A percentile compares a stretch with the other conserved stretches of the same genome.
Evolutionary conservation across 805 yeast species (phyloP).

Genomic region (Monosporozyma yasuniensis): DNA sequence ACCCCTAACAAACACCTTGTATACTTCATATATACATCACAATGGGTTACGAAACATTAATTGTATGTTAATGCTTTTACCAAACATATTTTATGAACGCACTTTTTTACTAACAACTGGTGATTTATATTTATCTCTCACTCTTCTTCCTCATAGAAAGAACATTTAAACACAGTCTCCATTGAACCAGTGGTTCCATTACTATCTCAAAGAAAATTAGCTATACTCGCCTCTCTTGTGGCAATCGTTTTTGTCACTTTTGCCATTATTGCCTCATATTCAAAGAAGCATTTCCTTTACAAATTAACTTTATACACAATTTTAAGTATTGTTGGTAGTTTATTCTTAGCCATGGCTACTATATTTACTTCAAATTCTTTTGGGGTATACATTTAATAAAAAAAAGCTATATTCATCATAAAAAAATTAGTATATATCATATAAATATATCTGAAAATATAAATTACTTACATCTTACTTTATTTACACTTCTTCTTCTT

Average conservation of each 20-base stretch:
- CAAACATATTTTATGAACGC: neutral
- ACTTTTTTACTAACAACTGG: conserved; percentile 1
- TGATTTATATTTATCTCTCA: neutral
- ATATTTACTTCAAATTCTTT: conserved; percentile 36
- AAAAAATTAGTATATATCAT: neutral
- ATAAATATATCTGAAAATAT: neutral
- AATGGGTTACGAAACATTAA: conserved; percentile 14
- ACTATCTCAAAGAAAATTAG: conserved; percentile 20
- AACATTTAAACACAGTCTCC: conserved; percentile 2
- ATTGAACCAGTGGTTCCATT: conserved; percentile 13
- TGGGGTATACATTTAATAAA: conserved; percentile 40
- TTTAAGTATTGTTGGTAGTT: conserved; percentile 27
- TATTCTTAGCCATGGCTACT: conserved; percentile 34
- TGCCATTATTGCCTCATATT: conserved; percentile 12
- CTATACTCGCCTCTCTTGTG: conserved; percentile 13
- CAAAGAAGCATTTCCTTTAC: conserved; percentile 10
- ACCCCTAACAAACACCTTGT: neutral
- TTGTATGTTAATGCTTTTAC: conserved; percentile 13
- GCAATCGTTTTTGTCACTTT: conserved; percentile 15
- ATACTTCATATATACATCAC: too few species aligned
- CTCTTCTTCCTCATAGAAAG: neutral
- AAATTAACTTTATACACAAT: conserved; percentile 16
- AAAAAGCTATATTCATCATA: neutral
- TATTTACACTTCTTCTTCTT: neutral
- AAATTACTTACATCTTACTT: neutral